A percentile compares a stretch with the other conserved stretches of the same genome.
phyloP scores from a whole-genome alignment of 306 rosid genomes.

The Sicyos edulis region DNA sequence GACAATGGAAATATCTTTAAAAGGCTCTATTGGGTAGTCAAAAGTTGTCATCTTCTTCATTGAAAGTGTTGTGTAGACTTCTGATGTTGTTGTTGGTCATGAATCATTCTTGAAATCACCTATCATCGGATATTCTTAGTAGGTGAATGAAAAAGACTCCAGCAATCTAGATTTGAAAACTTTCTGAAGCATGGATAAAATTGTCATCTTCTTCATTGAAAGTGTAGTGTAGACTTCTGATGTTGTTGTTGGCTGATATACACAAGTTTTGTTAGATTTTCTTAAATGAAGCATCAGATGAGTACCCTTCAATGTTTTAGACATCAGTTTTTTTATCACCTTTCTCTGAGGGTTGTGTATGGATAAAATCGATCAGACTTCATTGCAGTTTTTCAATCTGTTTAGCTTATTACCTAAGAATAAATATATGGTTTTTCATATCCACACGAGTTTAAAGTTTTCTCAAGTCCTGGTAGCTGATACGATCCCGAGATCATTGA shows the following conservation, averaged over 20 bases:
- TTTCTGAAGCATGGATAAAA: slow-evolving; percentile 7
- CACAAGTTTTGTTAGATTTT: background rate
- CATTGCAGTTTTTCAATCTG: background rate
- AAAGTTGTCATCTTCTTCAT: background rate
- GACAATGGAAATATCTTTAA: background rate
- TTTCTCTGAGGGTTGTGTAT: background rate
- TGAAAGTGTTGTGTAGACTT: slow-evolving; percentile 6
- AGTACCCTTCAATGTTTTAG: background rate
- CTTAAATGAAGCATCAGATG: slow-evolving; percentile 2
- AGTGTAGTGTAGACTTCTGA: background rate
- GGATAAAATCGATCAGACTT: background rate
- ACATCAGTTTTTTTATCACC: background rate
- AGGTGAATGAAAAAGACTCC: background rate
- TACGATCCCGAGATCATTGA: too few relatives aligned
- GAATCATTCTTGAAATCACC: background rate
- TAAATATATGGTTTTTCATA: background rate
- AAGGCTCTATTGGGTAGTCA: background rate
- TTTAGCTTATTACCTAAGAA: background rate
- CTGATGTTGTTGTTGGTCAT: slow-evolving; percentile 18
- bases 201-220: slow-evolving; percentile 9
- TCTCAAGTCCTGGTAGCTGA: background rate
- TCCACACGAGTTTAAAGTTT: background rate
- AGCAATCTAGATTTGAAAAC: background rate
- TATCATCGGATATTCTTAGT: background rate
- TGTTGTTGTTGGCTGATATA: slow-evolving; percentile 15